Evolutionary conservation across 805 yeast genomes (phyloP).

Genomic region (Candida nemodendra): DNA sequence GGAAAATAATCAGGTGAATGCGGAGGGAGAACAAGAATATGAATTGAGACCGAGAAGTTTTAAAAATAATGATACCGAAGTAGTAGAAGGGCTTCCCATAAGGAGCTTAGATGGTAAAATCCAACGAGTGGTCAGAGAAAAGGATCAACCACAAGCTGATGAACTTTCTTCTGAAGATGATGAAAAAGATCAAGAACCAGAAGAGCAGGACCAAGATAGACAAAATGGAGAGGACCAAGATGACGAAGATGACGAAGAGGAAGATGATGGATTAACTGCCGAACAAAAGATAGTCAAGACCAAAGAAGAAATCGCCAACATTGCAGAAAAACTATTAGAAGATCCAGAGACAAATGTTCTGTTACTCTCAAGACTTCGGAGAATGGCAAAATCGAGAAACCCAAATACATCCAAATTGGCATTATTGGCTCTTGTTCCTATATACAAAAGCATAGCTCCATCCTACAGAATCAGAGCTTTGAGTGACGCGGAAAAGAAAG

Average conservation of each 20-base stretch:
- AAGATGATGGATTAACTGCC: constrained; percentile 47
- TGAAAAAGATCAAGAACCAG: constrained; percentile 16
- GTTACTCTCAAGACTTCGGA: constrained; percentile 62
- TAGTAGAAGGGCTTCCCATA: constrained; percentile 76
- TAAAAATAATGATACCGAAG: constrained; percentile 39
- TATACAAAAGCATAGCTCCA: constrained; percentile 83
- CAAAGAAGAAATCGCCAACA: constrained; percentile 80
- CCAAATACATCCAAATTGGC: constrained; percentile 68
- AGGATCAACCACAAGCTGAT: constrained; percentile 14
- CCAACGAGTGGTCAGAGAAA: constrained; percentile 56
- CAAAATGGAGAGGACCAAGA: constrained; percentile 12
- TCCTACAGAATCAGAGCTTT: constrained; percentile 83
- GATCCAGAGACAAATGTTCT: constrained; percentile 85
- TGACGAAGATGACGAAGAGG: constrained; percentile 31
- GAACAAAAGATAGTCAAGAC: constrained; percentile 55
- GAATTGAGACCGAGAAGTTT: constrained; percentile 68
- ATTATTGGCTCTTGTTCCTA: constrained; percentile 75
- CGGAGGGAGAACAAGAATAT: constrained; percentile 71
- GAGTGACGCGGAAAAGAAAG: constrained; percentile 75
- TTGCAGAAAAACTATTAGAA: constrained; percentile 75
- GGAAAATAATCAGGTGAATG: constrained; percentile 20
- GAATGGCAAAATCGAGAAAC: constrained; percentile 67
- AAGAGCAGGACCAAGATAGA: constrained; percentile 12
- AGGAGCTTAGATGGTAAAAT: constrained; percentile 69
- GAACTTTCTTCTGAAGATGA: constrained; percentile 9